Percentiles rank a stretch among this genome's conserved stretches.
These are phyloP conservation scores for Jasminum sambac DNA, from an alignment of 257 asterid genomes.

Conservation along the genomic window DNA sequence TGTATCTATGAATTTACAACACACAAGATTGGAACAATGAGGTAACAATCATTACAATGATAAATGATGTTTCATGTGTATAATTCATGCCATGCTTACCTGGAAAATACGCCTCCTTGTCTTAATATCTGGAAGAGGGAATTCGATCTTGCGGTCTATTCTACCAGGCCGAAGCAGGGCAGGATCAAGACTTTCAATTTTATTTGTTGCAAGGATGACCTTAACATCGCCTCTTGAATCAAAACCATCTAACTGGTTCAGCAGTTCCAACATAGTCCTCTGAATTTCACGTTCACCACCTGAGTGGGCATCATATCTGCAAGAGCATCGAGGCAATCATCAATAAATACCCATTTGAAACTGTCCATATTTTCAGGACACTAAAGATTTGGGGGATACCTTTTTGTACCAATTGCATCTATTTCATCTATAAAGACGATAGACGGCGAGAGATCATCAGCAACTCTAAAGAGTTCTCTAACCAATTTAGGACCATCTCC, in stretches of 20 bases:
- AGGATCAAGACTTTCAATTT: slow-evolving; percentile 87
- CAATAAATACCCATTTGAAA: slow-evolving; percentile 5
- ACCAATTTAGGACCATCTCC: slow-evolving; percentile 98
- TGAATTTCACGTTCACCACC: slow-evolving; percentile 99
- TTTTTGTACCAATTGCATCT: slow-evolving; percentile 90
- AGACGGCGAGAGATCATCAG: slow-evolving; percentile 93
- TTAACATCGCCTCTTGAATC: slow-evolving; percentile 96
- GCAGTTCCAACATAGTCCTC: slow-evolving; percentile 90
- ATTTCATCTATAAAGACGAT: slow-evolving; percentile 94
- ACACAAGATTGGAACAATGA: slow-evolving; percentile 10
- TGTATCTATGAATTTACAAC: slow-evolving; percentile 66
- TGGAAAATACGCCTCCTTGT: slow-evolving; percentile 84
- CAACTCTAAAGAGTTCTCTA: slow-evolving; percentile 94
- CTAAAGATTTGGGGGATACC: slow-evolving; percentile 38
- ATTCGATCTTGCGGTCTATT: slow-evolving; percentile 85
- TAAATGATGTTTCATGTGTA: neutral
- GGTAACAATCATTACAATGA: neutral
- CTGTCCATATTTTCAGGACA: slow-evolving; percentile 5
- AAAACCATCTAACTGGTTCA: slow-evolving; percentile 90
- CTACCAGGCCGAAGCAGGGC: slow-evolving; percentile 93
- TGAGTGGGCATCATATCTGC: slow-evolving; percentile 89
- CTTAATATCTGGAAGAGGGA: slow-evolving; percentile 90
- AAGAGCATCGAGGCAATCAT: slow-evolving; percentile 17
- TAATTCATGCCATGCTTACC: slow-evolving; percentile 40
- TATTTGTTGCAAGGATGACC: slow-evolving; percentile 91